These are phyloP conservation scores for Linum lewisii DNA, from an alignment of 345 rosid species.

Conservation along the genomic window DNA sequence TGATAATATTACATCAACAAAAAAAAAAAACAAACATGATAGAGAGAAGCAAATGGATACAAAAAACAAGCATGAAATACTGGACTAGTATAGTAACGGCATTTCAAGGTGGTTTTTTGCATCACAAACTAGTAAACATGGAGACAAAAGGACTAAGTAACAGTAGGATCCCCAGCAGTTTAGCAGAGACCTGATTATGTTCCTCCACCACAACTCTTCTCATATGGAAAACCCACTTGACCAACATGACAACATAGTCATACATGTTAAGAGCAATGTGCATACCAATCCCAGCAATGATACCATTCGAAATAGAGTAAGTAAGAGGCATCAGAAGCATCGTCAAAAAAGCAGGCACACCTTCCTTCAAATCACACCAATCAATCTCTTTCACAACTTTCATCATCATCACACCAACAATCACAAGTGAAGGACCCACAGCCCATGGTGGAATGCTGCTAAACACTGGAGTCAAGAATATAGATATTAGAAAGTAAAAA, in stretches of 20 bases:
- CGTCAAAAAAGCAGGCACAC: slow-evolving; percentile 73
- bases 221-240: slow-evolving; percentile 29
- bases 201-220: slow-evolving; percentile 31
- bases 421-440: slow-evolving; percentile 68
- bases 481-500: slow-evolving; percentile 41
- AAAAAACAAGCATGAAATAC: too few relatives aligned
- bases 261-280: slow-evolving; percentile 52
- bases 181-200: background rate
- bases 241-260: slow-evolving; percentile 24
- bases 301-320: slow-evolving; percentile 78
- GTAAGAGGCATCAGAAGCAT: slow-evolving; percentile 82
- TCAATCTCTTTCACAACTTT: slow-evolving; percentile 61
- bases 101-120: too few relatives aligned
- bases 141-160: too few relatives aligned
- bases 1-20: too few relatives aligned
- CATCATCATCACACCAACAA: slow-evolving; percentile 90
- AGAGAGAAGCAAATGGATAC: too few relatives aligned
- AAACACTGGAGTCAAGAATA: slow-evolving; percentile 63
- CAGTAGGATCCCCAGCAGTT: too few relatives aligned
- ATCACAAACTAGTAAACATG: too few relatives aligned
- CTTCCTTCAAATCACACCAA: slow-evolving; percentile 62
- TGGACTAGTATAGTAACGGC: too few relatives aligned
- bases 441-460: slow-evolving; percentile 90
- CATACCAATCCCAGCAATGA: slow-evolving; percentile 66
- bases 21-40: too few relatives aligned